phyloP scores from a whole-genome alignment of 1,139 yeast species.

The Lodderomyces theae region DNA sequence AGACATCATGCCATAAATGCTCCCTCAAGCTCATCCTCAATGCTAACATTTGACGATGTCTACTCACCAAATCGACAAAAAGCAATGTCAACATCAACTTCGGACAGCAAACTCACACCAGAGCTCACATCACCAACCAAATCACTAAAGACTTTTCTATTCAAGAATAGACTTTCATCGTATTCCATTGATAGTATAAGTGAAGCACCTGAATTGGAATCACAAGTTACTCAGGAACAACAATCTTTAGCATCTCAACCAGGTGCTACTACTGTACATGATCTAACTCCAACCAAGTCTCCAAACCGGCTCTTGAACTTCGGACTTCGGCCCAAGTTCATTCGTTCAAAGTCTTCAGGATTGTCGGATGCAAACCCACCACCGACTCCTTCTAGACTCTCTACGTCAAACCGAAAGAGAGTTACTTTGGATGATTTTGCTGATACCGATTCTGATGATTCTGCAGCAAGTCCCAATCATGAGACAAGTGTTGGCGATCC shows the following conservation, averaged over 20 bases:
- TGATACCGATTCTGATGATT: conserved; percentile 31
- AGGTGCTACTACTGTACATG: not conserved
- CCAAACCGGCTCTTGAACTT: conserved; percentile 12
- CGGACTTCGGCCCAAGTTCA: conserved; percentile 22
- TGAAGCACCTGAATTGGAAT: conserved; percentile 23
- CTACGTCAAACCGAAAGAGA: conserved; percentile 7
- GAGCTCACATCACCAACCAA: conserved; percentile 28
- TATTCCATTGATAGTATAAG: conserved; percentile 29
- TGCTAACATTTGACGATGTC: conserved; percentile 8
- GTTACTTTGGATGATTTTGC: conserved; percentile 40
- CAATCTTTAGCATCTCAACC: conserved; percentile 3
- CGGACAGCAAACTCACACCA: conserved; percentile 4
- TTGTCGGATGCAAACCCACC: conserved; percentile 8
- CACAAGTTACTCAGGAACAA: conserved; percentile 10
- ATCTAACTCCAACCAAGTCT: conserved; percentile 15
- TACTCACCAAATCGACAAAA: conserved; percentile 5
- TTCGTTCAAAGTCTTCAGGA: conserved; percentile 22
- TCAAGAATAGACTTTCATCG: conserved; percentile 25
- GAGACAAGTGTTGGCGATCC: not conserved
- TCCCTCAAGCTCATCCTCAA: conserved; percentile 10
- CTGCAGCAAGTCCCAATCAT: conserved; percentile 4
- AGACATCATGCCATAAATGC: not conserved
- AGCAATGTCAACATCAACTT: conserved; percentile 5
- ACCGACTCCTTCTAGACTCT: not conserved
- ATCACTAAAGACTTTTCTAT: conserved; percentile 22